phyloP scores from a whole-genome alignment of 1,284 basidiomycete genomes.

The Cryptococcus amylolentus region DNA sequence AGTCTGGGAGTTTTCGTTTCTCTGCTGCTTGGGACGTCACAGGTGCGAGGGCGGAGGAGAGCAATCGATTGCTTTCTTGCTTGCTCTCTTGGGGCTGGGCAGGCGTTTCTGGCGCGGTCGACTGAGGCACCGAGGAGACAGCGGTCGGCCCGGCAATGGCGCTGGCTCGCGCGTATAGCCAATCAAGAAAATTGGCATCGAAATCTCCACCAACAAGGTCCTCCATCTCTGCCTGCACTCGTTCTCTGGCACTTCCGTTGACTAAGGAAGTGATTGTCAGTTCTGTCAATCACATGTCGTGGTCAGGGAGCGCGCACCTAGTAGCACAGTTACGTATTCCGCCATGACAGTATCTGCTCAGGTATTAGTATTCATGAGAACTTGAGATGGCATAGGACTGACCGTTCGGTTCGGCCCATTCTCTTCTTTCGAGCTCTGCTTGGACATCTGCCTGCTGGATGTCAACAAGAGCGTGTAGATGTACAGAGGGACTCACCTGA shows the following conservation, averaged over 20 bases:
- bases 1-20: constrained; percentile 24
- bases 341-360: constrained; percentile 44
- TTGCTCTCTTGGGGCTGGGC: constrained; percentile 2
- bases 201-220: constrained; percentile 39
- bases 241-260: constrained; percentile 38
- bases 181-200: constrained; percentile 40
- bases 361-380: background rate
- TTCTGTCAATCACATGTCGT: background rate
- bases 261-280: constrained; percentile 20
- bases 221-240: constrained; percentile 43
- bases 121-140: constrained; percentile 5
- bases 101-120: constrained; percentile 3
- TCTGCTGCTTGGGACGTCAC: constrained; percentile 17
- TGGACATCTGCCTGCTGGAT: constrained; percentile 36
- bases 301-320: constrained; percentile 31
- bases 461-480: background rate
- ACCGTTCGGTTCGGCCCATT: constrained; percentile 47
- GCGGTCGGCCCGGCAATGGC: constrained; percentile 10
- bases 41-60: constrained; percentile 22
- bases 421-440: constrained; percentile 40
- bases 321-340: constrained; percentile 44
- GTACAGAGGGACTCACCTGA: constrained; percentile 15
- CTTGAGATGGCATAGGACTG: background rate
- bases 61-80: constrained; percentile 12
- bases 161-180: constrained; percentile 34